phyloP scores from a whole-genome alignment of 169 alveolate species.

The Eimeria falciformis region DNA sequence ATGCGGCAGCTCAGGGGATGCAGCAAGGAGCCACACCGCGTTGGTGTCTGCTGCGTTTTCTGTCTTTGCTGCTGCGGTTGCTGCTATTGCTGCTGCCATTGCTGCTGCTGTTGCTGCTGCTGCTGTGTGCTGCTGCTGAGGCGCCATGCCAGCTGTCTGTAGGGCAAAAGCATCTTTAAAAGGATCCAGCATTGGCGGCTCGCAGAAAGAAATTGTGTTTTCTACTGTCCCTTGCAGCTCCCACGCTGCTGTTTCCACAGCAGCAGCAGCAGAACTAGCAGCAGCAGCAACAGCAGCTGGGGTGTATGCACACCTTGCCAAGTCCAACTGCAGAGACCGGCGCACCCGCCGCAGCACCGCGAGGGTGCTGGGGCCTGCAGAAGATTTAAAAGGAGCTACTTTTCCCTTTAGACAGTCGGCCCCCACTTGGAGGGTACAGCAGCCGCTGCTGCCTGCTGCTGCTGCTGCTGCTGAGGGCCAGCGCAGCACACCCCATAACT shows the following conservation, averaged over 20 bases:
- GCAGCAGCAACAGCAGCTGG: not conserved
- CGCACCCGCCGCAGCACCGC: conserved; percentile 66
- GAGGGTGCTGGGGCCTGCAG: conserved; percentile 36
- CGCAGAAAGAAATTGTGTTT: conserved; percentile 38
- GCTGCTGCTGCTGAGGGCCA: conserved; percentile 72
- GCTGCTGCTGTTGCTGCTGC: conserved; percentile 5
- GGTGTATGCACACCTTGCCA: conserved; percentile 41
- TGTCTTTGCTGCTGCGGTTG: conserved; percentile 35
- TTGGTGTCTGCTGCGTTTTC: not conserved
- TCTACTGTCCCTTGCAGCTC: conserved; percentile 32
- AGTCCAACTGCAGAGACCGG: conserved; percentile 33
- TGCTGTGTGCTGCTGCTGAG: conserved; percentile 29
- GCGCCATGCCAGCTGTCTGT: conserved; percentile 25
- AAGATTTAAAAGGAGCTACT: conserved; percentile 29
- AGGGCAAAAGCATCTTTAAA: conserved; percentile 14
- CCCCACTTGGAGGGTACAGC: conserved; percentile 40
- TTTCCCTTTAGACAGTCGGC: conserved; percentile 35
- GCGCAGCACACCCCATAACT: conserved; percentile 31
- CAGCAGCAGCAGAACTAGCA: not conserved
- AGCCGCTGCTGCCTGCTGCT: conserved; percentile 38
- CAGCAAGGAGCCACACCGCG: conserved; percentile 56
- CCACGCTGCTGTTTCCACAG: conserved; percentile 39
- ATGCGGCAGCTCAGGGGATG: conserved; percentile 59
- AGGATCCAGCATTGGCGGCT: conserved; percentile 2
- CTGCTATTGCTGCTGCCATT: conserved; percentile 13